Base-by-base conservation (phyloP, 2,329 filamentous ascomycete genomes). In the Pseudogymnoascus sp. region DNA sequence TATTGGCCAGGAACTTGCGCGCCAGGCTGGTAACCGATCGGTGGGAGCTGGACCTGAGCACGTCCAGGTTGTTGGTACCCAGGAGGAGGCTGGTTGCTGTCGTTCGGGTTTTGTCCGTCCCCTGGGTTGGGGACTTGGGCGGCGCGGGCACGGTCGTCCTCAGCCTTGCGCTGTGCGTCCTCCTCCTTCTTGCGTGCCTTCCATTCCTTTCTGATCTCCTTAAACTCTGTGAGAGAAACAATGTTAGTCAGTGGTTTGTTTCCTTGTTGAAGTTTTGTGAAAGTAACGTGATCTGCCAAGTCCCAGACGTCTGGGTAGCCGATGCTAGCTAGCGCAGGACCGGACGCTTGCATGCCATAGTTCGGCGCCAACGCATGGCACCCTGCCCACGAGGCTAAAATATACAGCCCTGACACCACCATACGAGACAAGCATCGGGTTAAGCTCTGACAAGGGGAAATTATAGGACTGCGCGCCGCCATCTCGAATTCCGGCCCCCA, bases 131-230 rank as follows among this genome's bases (percentile, higher is more conserved):
- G 79, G 69, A 77, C 80, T 64, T 81, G 75, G 47, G 80, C 80
- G 33, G 86, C 87, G 63, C 92, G 89, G 66, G 87, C 83, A 67
- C 88, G 83, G 73, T 97, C 92, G 67, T 97, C 93, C 8, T 92
- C 91, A 11, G 89, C 89, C 80, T 97, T 97, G 72, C 92, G 90
- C 70, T 86, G 83, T 61, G 88, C 88, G 68, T 97, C 93, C 71
- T 97, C 93, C 75, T 97, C 94, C 90, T 99, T 99, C 85, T 97
- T 97, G 72, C 94, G 91, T 40, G 91, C 90, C 80, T 97, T 99
- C 94, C 94, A 99, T 73, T 97, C 93, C 74, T 97, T 97, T 67
- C 94, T 90, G 65, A 97, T 97, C 73, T 99, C 94, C 75, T 99
- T 99, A 79, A 99, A 97, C 76, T 97, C 94, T 97, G 73, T 68